phyloP scores from a whole-genome alignment of 225 moss, liverwort and hornwort species.

The Asterella californica region DNA sequence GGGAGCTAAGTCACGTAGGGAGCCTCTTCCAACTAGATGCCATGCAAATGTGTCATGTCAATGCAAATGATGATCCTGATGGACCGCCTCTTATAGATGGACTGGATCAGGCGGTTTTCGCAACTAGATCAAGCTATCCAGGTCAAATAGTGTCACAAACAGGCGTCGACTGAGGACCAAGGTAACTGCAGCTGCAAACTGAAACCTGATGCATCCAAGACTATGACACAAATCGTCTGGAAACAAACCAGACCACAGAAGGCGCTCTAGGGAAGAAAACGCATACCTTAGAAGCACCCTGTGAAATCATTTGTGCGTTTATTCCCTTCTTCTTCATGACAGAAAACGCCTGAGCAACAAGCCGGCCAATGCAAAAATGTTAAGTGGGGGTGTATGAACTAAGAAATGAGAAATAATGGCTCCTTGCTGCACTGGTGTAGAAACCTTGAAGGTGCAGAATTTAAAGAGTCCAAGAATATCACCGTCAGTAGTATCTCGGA shows the following conservation, averaged over 20 bases:
- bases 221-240: not conserved
- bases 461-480: not conserved
- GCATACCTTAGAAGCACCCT: conserved; percentile 94
- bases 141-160: not conserved
- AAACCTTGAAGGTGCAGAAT: not conserved
- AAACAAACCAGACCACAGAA: not conserved
- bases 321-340: conserved; percentile 68
- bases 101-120: no score
- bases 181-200: no score
- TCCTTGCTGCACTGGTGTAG: not conserved
- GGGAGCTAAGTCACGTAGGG: no score
- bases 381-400: not conserved
- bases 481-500: conserved; percentile 88
- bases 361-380: not conserved
- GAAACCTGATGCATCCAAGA: no score
- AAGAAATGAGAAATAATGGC: not conserved
- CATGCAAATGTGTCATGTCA: no score
- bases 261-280: not conserved
- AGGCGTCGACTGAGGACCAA: no score
- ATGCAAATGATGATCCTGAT: no score
- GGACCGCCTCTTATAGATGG: no score
- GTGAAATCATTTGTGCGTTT: conserved; percentile 99
- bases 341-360: conserved; percentile 59
- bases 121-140: no score
- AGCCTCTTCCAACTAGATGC: no score